These are phyloP conservation scores for Sporopachydermia lactativora DNA, from an alignment of 805 yeast species.

Conservation along the genomic window DNA sequence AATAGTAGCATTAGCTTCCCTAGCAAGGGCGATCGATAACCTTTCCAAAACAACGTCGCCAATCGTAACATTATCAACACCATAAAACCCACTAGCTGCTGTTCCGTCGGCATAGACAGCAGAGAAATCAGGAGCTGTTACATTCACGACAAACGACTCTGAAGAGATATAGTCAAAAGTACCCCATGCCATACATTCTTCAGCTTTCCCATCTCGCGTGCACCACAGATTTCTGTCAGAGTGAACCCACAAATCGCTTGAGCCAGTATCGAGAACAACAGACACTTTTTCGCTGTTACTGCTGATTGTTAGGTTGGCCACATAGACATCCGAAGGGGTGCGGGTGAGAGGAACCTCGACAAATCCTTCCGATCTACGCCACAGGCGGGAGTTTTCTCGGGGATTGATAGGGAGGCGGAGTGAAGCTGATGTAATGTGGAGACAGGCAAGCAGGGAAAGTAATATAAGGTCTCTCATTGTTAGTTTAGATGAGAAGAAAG, in stretches of 20 bases:
- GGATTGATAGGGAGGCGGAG: too few species aligned
- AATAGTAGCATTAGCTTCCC: constrained; percentile 41
- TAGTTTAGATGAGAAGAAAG: too few species aligned
- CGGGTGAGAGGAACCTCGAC: too few species aligned
- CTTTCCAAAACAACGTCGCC: constrained; percentile 33
- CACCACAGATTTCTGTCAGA: constrained; percentile 32
- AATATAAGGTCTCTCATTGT: too few species aligned
- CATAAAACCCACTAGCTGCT: constrained; percentile 43
- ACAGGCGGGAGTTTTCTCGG: too few species aligned
- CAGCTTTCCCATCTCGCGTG: background rate
- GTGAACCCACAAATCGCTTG: constrained; percentile 59
- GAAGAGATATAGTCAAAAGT: constrained; percentile 17
- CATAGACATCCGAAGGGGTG: too few species aligned
- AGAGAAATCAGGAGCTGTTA: constrained; percentile 13
- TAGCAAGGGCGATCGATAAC: constrained; percentile 65
- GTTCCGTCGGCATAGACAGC: constrained; percentile 35
- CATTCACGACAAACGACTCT: constrained; percentile 12
- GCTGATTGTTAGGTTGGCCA: constrained; percentile 33
- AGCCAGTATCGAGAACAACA: constrained; percentile 62
- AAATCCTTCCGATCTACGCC: too few species aligned
- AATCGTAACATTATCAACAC: constrained; percentile 42
- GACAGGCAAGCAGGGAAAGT: too few species aligned
- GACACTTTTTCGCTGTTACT: constrained; percentile 40
- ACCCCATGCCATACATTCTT: constrained; percentile 12
- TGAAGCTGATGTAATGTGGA: too few species aligned